Percentiles rank a stretch among this genome's conserved stretches.
These are phyloP conservation scores for Papilionanthe hybrid DNA, from an alignment of 116 monocot species.

Conservation along the genomic window DNA sequence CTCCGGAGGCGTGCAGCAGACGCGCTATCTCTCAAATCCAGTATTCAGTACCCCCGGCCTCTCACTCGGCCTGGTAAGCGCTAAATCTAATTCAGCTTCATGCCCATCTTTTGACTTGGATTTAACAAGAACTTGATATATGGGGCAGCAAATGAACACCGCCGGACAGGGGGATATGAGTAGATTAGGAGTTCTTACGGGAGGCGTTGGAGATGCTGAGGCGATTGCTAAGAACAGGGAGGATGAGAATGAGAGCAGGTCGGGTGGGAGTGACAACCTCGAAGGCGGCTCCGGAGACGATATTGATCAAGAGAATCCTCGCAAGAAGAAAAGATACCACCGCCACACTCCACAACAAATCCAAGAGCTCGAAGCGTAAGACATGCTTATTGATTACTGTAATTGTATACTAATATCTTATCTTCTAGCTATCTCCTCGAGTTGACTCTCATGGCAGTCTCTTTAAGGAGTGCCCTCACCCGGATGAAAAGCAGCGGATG, in stretches of 20 bases:
- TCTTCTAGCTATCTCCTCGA: not conserved
- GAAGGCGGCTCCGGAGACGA: slow-evolving; percentile 38
- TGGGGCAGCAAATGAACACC: slow-evolving; percentile 30
- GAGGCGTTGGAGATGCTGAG: not conserved
- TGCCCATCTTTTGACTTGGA: not conserved
- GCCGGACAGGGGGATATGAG: slow-evolving; percentile 23
- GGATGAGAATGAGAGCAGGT: slow-evolving; percentile 41
- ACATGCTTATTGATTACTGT: not conserved
- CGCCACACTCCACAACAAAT: slow-evolving; percentile 60
- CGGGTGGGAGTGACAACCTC: slow-evolving; percentile 29
- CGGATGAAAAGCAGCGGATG: slow-evolving; percentile 92
- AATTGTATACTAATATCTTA: not conserved
- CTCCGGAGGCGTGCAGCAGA: slow-evolving; percentile 23
- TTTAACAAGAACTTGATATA: not conserved
- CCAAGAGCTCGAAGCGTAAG: slow-evolving; percentile 54
- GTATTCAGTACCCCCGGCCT: slow-evolving; percentile 47
- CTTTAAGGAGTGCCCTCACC: slow-evolving; percentile 97
- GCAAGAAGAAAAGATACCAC: slow-evolving; percentile 52
- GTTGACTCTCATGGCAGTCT: slow-evolving; percentile 32
- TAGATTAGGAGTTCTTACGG: not conserved
- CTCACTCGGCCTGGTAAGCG: slow-evolving; percentile 73
- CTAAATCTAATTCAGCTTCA: not conserved
- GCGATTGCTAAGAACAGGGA: slow-evolving; percentile 17
- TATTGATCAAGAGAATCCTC: slow-evolving; percentile 36
- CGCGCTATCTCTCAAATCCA: slow-evolving; percentile 24